These are phyloP conservation scores for Microdochium nivale DNA, from an alignment of 2,329 filamentous ascomycete genomes.

Conservation along the genomic window DNA sequence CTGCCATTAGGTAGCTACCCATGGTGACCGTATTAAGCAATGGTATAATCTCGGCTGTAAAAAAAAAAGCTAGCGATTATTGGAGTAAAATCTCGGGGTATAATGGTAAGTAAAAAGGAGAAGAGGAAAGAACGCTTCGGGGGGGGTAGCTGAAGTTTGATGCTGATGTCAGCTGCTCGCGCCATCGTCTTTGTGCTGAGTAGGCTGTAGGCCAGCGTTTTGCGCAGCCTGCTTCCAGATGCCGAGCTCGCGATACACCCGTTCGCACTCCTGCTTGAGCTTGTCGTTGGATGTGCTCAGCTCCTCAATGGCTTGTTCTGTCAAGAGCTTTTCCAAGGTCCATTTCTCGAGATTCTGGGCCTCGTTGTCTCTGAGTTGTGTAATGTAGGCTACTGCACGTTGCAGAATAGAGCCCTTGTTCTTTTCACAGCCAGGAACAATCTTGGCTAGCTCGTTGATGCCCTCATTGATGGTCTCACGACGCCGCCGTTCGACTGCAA, in stretches of 20 bases:
- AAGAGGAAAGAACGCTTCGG: background rate
- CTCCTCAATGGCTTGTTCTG: conserved; percentile 82
- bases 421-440: conserved; percentile 95
- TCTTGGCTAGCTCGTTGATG: conserved; percentile 95
- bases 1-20: too few relatives aligned
- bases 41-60: too few relatives aligned
- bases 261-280: conserved; percentile 70
- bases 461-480: conserved; percentile 98
- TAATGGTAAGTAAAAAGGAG: conserved; percentile 9
- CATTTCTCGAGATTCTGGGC: conserved; percentile 90
- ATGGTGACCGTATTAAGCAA: too few relatives aligned
- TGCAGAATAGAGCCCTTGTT: conserved; percentile 97
- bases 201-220: conserved; percentile 44
- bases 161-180: conserved; percentile 7
- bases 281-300: conserved; percentile 82
- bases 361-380: conserved; percentile 89
- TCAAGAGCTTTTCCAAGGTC: conserved; percentile 83
- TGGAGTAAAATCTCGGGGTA: conserved; percentile 8
- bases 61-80: background rate
- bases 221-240: conserved; percentile 67
- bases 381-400: conserved; percentile 89
- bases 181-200: conserved; percentile 30
- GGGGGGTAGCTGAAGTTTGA: background rate
- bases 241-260: conserved; percentile 69
- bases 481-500: conserved; percentile 81